Percentiles rank a stretch among this genome's conserved stretches.
Evolutionary conservation across 139 green algal genomes (phyloP).

Genomic region (Coccomyxa sp.): DNA sequence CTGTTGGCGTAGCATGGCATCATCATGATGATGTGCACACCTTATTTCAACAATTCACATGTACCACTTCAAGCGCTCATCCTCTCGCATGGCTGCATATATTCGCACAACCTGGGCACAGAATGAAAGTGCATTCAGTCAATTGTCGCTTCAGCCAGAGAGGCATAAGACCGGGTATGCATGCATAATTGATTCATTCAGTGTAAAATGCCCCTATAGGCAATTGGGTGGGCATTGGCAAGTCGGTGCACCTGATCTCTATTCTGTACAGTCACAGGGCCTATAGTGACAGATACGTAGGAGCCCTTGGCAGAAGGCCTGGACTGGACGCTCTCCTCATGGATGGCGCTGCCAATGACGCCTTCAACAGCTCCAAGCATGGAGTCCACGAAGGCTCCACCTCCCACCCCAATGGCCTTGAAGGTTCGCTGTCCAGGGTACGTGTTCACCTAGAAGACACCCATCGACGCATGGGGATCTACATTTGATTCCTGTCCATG

Average conservation of each 20-base stretch:
- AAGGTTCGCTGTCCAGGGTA: slow-evolving; percentile 42
- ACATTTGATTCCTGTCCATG: background rate
- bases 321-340: slow-evolving; percentile 22
- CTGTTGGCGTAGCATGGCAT: too few relatives aligned
- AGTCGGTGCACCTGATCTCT: slow-evolving; percentile 22
- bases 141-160: background rate
- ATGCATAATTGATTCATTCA: background rate
- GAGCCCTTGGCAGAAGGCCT: slow-evolving; percentile 22
- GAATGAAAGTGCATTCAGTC: background rate
- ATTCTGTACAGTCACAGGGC: slow-evolving; percentile 27
- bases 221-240: background rate
- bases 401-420: slow-evolving; percentile 39
- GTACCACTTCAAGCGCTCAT: slow-evolving; percentile 20
- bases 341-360: slow-evolving; percentile 29
- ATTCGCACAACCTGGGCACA: slow-evolving; percentile 22
- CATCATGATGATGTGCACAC: too few relatives aligned
- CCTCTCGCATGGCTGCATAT: slow-evolving; percentile 15
- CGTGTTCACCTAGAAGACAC: slow-evolving; percentile 32
- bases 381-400: slow-evolving; percentile 31
- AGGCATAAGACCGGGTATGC: background rate
- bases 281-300: slow-evolving; percentile 41
- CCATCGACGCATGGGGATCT: too few relatives aligned
- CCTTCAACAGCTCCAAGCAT: slow-evolving; percentile 35
- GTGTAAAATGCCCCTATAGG: background rate
- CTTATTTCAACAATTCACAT: background rate